Evolutionary conservation across 495 filamentous ascomycete genomes (phyloP), one percentile per base, ranked within the genome.

Genomic region (Penicillium ochrochloron): DNA sequence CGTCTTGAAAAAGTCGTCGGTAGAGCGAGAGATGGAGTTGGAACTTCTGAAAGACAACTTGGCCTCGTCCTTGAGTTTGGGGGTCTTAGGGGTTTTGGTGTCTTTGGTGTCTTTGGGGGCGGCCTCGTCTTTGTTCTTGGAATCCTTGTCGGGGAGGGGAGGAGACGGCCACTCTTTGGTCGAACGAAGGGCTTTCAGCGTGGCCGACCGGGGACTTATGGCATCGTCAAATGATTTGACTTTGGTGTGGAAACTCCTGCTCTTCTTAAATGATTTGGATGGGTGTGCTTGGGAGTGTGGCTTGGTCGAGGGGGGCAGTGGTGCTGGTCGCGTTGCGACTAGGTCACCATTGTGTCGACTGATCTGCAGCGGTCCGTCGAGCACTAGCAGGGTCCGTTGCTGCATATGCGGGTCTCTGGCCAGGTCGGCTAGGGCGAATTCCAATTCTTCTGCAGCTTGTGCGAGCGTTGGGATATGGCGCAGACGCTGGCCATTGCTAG

Each of bases 331-430:
- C 9, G 71, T 76, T 4, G 80, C 69, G 15, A 76, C 70, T 67
- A 79, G 71, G 35, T 76, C 76, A 55, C 76, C 75, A 37, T 74
- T 73, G 14, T 76, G 73, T 44, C 76, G 74, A 59, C 76, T 76
- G 51, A 79, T 75, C 53, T 79, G 75, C 44, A 80, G 60, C 33
- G 79, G 76, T 9, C 65, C 60, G 23, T 73, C 72, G 27, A 76
- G 59, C 19, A 70, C 57, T 14, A 70, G 63, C n/a, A 70, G 52
- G 29, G 66, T 69, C 11, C 51, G 53, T 17, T 67, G 64, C 17
- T 65, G 55, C 29, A 48, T 44, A 50, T 44, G 54, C 48, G 5
- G 59, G 5, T 50, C 69, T 44, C 25, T 61, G 34, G 52, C 29
- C 44, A 82, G 51, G 4, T 66, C 69, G n/a, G 73, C 69, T 15